Evolutionary conservation across 352 stramenopile species (phyloP).

Genomic region (Phytophthora crassamura): DNA sequence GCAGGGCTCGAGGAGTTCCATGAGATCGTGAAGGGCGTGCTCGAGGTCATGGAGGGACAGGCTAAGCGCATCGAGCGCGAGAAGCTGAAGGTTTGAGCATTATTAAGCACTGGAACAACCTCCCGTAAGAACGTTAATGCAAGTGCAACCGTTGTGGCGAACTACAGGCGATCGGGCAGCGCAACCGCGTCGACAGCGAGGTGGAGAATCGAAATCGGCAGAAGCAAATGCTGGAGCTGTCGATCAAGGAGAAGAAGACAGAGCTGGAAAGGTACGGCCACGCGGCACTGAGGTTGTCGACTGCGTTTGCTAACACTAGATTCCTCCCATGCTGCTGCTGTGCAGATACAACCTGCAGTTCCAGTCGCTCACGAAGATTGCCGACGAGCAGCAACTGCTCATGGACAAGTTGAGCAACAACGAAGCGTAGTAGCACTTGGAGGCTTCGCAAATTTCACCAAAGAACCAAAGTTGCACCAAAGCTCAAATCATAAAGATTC

Average conservation of each 20-base stretch:
- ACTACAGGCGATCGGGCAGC: conserved; percentile 76
- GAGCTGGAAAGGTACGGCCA: conserved; percentile 70
- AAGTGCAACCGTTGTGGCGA: conserved; percentile 7
- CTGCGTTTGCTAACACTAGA: conserved; percentile 15
- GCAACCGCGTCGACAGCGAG: conserved; percentile 82
- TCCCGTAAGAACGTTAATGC: not conserved
- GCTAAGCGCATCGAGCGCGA: conserved; percentile 82
- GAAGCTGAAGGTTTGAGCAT: conserved; percentile 70
- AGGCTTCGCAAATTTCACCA: not conserved
- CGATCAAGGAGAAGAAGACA: conserved; percentile 86
- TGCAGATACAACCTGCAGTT: conserved; percentile 82
- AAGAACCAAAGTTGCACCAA: not conserved
- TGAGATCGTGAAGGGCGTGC: conserved; percentile 78
- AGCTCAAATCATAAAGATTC: not conserved
- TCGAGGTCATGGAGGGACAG: conserved; percentile 83
- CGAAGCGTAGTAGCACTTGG: conserved; percentile 55
- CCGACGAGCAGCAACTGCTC: conserved; percentile 79
- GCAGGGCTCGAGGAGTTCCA: conserved; percentile 86
- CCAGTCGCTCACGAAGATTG: conserved; percentile 79
- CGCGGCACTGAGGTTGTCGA: not conserved
- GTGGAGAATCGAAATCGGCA: conserved; percentile 85
- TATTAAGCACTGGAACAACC: too few species aligned
- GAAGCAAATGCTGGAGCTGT: conserved; percentile 79
- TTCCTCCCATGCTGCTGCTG: not conserved
- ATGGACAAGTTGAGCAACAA: conserved; percentile 92